These are phyloP conservation scores for Hysterium pulicare DNA, from an alignment of 2,329 filamentous ascomycete species.

Conservation along the genomic window DNA sequence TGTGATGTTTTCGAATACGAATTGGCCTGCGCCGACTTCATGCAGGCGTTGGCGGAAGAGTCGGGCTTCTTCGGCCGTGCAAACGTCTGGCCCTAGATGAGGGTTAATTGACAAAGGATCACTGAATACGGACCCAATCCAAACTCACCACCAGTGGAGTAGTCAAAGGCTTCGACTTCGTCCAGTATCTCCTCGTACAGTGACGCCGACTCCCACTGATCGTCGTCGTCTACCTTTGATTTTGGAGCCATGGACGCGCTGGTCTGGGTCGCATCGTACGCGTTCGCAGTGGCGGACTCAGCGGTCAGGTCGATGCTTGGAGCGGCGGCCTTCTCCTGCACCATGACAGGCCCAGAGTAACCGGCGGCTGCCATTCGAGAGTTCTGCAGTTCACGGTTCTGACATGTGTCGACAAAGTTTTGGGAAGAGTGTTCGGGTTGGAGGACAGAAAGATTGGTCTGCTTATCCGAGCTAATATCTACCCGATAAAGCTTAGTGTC, in stretches of 20 bases:
- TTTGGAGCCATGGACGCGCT: slow-evolving; percentile 14
- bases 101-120: not conserved
- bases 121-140: not conserved
- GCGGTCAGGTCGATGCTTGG: slow-evolving; percentile 16
- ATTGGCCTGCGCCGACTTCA: slow-evolving; percentile 71
- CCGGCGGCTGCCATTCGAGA: slow-evolving; percentile 22
- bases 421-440: not conserved
- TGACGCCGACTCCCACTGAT: slow-evolving; percentile 30
- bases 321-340: slow-evolving; percentile 20
- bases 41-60: slow-evolving; percentile 69
- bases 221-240: slow-evolving; percentile 20
- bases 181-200: slow-evolving; percentile 16
- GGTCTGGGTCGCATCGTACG: slow-evolving; percentile 12
- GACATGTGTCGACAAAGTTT: not conserved
- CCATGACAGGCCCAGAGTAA: slow-evolving; percentile 24
- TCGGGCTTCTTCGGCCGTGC: slow-evolving; percentile 55
- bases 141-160: slow-evolving; percentile 5
- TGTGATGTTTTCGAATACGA: slow-evolving; percentile 58
- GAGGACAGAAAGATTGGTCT: not conserved
- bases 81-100: slow-evolving; percentile 23
- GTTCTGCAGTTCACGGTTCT: not conserved
- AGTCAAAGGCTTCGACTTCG: slow-evolving; percentile 9
- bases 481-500: not conserved
- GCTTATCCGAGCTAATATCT: not conserved
- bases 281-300: slow-evolving; percentile 14